Evolutionary conservation across 164 flowering plant genomes (phyloP).

Genomic region (Houttuynia cordata): DNA sequence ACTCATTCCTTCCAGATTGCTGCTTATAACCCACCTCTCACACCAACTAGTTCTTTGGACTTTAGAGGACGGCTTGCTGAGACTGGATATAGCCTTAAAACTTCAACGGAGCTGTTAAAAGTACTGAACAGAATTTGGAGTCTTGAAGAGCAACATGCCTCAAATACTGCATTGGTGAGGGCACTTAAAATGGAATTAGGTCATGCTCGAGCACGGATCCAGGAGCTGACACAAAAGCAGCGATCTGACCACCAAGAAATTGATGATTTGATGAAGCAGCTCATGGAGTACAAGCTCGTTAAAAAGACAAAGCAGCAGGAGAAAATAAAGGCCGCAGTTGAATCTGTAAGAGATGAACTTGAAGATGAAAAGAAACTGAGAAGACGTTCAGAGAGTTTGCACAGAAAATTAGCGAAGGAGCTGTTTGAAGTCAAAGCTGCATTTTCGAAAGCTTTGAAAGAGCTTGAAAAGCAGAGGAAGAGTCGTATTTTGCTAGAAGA

Average conservation of each 20-base stretch:
- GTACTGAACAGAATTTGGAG: conserved; percentile 72
- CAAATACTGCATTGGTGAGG: conserved; percentile 45
- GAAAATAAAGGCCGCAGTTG: conserved; percentile 33
- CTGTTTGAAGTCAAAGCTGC: conserved; percentile 41
- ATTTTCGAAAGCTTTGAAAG: conserved; percentile 38
- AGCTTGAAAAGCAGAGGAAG: conserved; percentile 56
- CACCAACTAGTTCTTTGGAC: conserved; percentile 51
- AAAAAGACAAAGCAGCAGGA: conserved; percentile 56
- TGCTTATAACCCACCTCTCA: conserved; percentile 44
- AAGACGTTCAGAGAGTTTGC: conserved; percentile 56
- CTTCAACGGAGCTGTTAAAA: conserved; percentile 69
- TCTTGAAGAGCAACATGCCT: conserved; percentile 73
- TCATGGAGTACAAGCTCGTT: conserved; percentile 41
- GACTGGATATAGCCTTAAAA: conserved; percentile 40
- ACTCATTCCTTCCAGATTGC: conserved; percentile 31
- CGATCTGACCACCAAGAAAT: conserved; percentile 38
- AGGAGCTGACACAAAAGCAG: conserved; percentile 42
- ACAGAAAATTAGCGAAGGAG: conserved; percentile 57
- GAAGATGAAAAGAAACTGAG: conserved; percentile 64
- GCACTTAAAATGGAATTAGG: conserved; percentile 50
- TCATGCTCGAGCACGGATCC: conserved; percentile 30
- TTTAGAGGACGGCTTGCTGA: conserved; percentile 32
- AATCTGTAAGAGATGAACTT: conserved; percentile 46
- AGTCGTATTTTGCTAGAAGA: conserved; percentile 53
- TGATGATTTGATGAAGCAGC: conserved; percentile 48